Evolutionary conservation across 441 rosid genomes (phyloP).

Genomic region (California macrophylla): DNA sequence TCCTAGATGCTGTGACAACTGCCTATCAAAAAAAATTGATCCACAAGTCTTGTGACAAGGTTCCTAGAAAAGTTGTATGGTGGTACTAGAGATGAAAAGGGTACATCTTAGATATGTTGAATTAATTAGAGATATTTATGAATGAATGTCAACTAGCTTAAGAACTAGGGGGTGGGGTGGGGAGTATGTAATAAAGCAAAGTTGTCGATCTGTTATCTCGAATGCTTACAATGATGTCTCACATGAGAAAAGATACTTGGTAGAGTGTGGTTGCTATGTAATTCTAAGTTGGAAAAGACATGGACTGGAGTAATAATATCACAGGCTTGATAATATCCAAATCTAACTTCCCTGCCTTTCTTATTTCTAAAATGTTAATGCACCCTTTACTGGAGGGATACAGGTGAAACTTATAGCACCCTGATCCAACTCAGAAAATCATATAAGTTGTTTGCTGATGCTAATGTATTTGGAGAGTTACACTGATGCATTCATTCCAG

Average conservation of each 20-base stretch:
- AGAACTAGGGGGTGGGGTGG: too few species aligned
- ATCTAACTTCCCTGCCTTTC: too few species aligned
- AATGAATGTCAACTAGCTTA: background rate
- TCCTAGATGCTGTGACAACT: background rate
- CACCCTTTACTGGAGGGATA: background rate
- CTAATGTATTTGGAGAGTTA: background rate
- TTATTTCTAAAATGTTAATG: background rate
- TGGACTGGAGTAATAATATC: too few species aligned
- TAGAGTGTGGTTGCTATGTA: background rate
- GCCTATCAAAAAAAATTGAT: background rate
- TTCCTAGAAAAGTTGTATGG: background rate
- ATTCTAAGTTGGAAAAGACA: background rate
- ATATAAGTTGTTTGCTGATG: background rate
- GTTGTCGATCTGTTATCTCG: too few species aligned
- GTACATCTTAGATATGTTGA: background rate
- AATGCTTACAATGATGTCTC: background rate
- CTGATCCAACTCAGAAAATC: background rate
- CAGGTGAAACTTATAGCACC: background rate
- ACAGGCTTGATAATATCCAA: too few species aligned
- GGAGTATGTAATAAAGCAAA: too few species aligned
- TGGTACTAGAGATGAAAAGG: background rate
- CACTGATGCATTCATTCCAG: slow-evolving; percentile 22
- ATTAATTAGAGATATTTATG: background rate
- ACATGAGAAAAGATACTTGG: background rate
- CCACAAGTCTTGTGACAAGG: background rate